Conservation (phyloP, 495 filamentous ascomycete species). For the Xanthoparmelia taractica region DNA sequence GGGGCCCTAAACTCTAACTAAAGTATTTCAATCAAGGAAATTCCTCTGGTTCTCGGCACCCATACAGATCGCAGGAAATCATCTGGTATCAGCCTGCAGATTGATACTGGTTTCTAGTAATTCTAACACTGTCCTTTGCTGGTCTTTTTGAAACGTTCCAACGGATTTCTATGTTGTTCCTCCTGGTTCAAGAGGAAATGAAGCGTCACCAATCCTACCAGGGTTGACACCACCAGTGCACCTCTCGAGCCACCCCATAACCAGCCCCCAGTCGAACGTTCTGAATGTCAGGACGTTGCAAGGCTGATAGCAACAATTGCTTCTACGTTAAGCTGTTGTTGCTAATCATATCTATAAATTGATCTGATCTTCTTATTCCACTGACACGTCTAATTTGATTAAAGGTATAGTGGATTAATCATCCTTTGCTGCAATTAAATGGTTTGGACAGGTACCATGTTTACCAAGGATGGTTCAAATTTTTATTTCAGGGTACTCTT, state of each 20-base stretch:
- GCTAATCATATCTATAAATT: background rate
- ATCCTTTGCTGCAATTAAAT: background rate
- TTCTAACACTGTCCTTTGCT: background rate
- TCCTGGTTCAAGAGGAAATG: background rate
- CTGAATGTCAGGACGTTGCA: background rate
- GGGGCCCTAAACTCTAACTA: background rate
- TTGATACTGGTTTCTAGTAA: background rate
- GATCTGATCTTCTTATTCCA: background rate
- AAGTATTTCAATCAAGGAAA: background rate
- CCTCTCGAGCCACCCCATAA: background rate
- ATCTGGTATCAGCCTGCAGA: background rate
- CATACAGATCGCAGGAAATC: background rate
- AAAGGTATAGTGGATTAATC: background rate
- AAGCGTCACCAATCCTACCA: background rate
- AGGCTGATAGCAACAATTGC: background rate
- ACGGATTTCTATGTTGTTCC: background rate
- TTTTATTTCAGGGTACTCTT: background rate
- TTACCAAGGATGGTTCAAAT: background rate
- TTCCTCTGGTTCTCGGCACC: background rate
- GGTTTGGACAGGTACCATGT: background rate
- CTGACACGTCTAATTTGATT: background rate
- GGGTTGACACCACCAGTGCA: background rate
- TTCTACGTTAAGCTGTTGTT: background rate
- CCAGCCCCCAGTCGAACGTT: background rate
- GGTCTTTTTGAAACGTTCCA: background rate